A percentile compares a stretch with the other conserved stretches of the same genome.
These are phyloP conservation scores for Sarocladium oryzae DNA, from an alignment of 2,329 filamentous ascomycete genomes.

Conservation along the genomic window DNA sequence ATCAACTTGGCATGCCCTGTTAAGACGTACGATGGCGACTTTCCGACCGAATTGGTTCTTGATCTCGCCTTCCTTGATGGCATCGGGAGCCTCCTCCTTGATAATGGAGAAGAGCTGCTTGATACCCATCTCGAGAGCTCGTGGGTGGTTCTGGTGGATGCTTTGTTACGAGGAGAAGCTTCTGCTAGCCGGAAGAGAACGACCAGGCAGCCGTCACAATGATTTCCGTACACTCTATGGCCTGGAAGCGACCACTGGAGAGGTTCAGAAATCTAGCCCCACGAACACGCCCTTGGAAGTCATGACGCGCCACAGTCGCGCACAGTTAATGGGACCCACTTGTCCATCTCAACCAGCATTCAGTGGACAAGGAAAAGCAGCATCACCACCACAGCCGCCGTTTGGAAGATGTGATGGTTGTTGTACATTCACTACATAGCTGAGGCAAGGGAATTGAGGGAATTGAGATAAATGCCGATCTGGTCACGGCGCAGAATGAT, in stretches of 20 bases:
- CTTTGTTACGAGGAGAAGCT: neutral
- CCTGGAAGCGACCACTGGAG: neutral
- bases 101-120: constrained; percentile 75
- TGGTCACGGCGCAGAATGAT: neutral
- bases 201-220: neutral
- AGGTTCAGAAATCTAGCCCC: neutral
- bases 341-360: too few relatives aligned
- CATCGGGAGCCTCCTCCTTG: constrained; percentile 88
- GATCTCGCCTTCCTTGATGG: constrained; percentile 94
- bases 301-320: constrained; percentile 9
- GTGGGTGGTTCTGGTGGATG: neutral
- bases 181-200: neutral
- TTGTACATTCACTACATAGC: too few relatives aligned
- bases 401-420: too few relatives aligned
- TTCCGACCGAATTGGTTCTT: constrained; percentile 99
- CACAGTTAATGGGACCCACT: constrained; percentile 15
- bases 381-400: too few relatives aligned
- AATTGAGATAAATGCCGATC: too few relatives aligned
- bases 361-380: too few relatives aligned
- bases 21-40: constrained; percentile 76
- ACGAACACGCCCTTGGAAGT: constrained; percentile 3
- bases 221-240: neutral
- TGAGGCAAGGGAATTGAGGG: too few relatives aligned
- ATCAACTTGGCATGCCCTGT: too few relatives aligned
- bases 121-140: constrained; percentile 47